These are phyloP conservation scores for Capsicum chinense DNA, from an alignment of 257 asterid species.

Conservation along the genomic window DNA sequence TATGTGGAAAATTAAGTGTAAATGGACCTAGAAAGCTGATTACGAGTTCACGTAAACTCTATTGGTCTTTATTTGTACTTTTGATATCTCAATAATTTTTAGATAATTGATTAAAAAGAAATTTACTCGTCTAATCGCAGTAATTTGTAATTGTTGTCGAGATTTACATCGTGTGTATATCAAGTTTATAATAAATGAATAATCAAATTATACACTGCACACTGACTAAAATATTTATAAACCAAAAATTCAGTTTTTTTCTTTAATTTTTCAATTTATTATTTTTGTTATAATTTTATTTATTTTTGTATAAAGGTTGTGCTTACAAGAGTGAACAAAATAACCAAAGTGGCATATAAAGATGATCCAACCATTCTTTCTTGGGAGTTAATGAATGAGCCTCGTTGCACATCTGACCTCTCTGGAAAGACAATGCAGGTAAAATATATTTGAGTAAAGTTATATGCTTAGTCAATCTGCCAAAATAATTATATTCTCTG, in stretches of 20 bases:
- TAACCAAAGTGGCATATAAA: slow-evolving; percentile 27
- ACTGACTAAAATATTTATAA: background rate
- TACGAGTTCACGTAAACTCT: background rate
- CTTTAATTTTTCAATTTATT: background rate
- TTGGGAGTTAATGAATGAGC: slow-evolving; percentile 33
- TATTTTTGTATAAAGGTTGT: background rate
- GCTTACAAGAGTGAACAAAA: slow-evolving; percentile 31
- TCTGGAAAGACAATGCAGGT: slow-evolving; percentile 34
- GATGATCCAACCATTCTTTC: slow-evolving; percentile 34
- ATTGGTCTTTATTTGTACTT: background rate
- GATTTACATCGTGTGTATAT: background rate
- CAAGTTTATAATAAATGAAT: background rate
- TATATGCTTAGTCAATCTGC: too few relatives aligned
- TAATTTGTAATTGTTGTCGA: background rate
- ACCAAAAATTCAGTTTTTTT: background rate
- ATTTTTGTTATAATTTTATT: background rate
- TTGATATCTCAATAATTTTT: too few relatives aligned
- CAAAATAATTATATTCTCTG: too few relatives aligned
- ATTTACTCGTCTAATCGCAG: background rate
- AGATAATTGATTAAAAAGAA: background rate
- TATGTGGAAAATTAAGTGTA: too few relatives aligned
- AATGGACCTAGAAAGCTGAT: too few relatives aligned
- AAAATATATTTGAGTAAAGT: background rate
- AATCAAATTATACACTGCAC: background rate
- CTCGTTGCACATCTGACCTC: slow-evolving; percentile 31